Conservation (phyloP, 331 rosid species). For the Saraca asoca region DNA sequence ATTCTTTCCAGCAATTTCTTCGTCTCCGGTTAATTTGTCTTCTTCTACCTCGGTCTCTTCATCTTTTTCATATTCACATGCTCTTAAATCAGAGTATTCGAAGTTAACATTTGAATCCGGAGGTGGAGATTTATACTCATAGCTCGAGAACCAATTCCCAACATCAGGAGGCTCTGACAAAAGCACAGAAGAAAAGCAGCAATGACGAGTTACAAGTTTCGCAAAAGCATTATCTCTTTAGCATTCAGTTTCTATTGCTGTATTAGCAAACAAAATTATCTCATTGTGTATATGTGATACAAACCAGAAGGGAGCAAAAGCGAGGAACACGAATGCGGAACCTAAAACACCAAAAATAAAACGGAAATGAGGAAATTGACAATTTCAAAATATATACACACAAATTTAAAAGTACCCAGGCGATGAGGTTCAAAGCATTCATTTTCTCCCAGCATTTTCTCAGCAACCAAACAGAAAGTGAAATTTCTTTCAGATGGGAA, state of each 20-base stretch:
- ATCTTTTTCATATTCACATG: conserved; percentile 7
- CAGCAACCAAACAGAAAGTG: conserved; percentile 28
- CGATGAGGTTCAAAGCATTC: background rate
- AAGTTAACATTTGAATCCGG: conserved; percentile 44
- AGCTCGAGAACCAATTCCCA: conserved; percentile 74
- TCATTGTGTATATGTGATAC: conserved; percentile 25
- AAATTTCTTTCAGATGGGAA: background rate
- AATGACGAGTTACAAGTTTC: background rate
- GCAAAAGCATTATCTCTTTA: background rate
- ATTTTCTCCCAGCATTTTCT: conserved; percentile 18
- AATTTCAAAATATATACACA: background rate
- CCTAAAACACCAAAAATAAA: conserved; percentile 35
- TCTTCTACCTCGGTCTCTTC: conserved; percentile 24
- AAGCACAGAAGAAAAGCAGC: background rate
- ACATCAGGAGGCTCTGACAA: conserved; percentile 69
- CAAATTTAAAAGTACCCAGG: background rate
- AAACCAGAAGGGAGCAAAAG: conserved; percentile 61
- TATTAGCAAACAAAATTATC: conserved; percentile 12
- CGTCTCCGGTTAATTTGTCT: conserved; percentile 20
- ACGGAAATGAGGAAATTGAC: conserved; percentile 11
- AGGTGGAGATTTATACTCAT: conserved; percentile 62
- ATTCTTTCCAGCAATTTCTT: conserved; percentile 35
- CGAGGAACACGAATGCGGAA: conserved; percentile 37
- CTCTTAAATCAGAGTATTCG: conserved; percentile 32
- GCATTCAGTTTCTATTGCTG: background rate